A percentile compares a stretch with the other conserved stretches of the same genome.
phyloP scores from a whole-genome alignment of 768 basidiomycete genomes.

The Butyriboletus loyo region DNA sequence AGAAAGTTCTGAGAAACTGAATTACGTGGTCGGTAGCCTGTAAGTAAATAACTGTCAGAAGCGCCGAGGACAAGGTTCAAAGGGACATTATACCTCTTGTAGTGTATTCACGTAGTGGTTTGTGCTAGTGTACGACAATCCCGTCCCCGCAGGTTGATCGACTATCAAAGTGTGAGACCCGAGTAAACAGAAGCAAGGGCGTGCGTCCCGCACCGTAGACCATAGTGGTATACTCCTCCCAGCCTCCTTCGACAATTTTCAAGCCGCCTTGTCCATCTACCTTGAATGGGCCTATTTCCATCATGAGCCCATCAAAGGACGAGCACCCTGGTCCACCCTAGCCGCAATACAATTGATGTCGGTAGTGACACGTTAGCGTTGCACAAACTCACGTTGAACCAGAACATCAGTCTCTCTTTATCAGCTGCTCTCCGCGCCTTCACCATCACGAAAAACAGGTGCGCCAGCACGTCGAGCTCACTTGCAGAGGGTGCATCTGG shows the following conservation, averaged over 20 bases:
- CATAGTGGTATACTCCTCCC: slow-evolving; percentile 96
- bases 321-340: slow-evolving; percentile 98
- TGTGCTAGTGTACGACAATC: slow-evolving; percentile 86
- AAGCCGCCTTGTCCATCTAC: slow-evolving; percentile 71
- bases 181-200: slow-evolving; percentile 1
- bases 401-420: slow-evolving; percentile 86
- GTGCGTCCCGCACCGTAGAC: slow-evolving; percentile 71
- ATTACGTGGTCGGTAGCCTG: slow-evolving; percentile 78
- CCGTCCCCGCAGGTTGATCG: slow-evolving; percentile 97
- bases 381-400: slow-evolving; percentile 80
- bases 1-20: slow-evolving; percentile 85
- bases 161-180: slow-evolving; percentile 47
- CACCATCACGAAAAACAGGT: slow-evolving; percentile 86
- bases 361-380: neutral
- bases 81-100: slow-evolving; percentile 47
- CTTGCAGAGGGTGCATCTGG: slow-evolving; percentile 51
- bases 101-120: slow-evolving; percentile 82
- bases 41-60: slow-evolving; percentile 3
- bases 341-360: neutral
- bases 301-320: slow-evolving; percentile 95
- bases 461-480: slow-evolving; percentile 63
- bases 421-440: slow-evolving; percentile 89
- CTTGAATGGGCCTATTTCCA: slow-evolving; percentile 96
- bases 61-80: neutral
- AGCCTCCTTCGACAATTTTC: slow-evolving; percentile 77